Percentiles rank a stretch among this genome's conserved stretches.
Evolutionary conservation across 371 early-diverging fungal species (phyloP).

Genomic region (Syncephalastrum monosporum): DNA sequence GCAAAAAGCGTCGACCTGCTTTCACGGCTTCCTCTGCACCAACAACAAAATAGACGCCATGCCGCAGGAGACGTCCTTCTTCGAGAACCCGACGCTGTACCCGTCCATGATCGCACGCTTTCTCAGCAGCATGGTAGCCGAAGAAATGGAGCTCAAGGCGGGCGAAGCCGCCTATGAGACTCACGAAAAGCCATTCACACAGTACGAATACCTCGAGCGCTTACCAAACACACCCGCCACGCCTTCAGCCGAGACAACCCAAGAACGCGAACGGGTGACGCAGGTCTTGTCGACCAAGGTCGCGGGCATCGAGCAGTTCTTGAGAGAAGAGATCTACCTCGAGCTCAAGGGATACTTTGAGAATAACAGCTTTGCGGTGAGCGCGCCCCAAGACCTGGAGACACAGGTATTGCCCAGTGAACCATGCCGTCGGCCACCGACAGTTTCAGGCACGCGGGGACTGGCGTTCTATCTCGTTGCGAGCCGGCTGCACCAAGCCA

Average conservation of each 20-base stretch:
- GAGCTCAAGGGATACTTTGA: conserved; percentile 59
- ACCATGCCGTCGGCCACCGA: too few relatives aligned
- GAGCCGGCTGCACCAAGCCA: too few relatives aligned
- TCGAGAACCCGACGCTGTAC: conserved; percentile 41
- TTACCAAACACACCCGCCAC: conserved; percentile 60
- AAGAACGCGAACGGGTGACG: conserved; percentile 59
- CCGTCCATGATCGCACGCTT: conserved; percentile 79
- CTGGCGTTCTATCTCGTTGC: too few relatives aligned
- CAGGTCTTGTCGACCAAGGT: conserved; percentile 65
- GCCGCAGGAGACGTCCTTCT: conserved; percentile 33
- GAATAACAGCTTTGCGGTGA: too few relatives aligned
- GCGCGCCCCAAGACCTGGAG: too few relatives aligned
- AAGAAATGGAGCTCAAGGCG: conserved; percentile 49
- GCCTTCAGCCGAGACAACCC: conserved; percentile 48
- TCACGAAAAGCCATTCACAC: conserved; percentile 54
- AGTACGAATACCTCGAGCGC: conserved; percentile 83
- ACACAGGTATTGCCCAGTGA: too few relatives aligned
- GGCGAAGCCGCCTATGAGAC: conserved; percentile 44
- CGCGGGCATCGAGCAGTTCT: conserved; percentile 79
- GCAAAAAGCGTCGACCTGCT: conserved; percentile 51
- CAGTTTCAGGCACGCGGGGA: too few relatives aligned
- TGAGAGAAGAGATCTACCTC: conserved; percentile 79
- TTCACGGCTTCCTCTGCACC: conserved; percentile 69
- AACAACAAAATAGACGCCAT: conserved; percentile 33
- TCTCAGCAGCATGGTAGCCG: conserved; percentile 71